A percentile compares a stretch with the other conserved stretches of the same genome.
These are phyloP conservation scores for Daldinia concentrica DNA, from an alignment of 495 filamentous ascomycete species.

Conservation along the genomic window DNA sequence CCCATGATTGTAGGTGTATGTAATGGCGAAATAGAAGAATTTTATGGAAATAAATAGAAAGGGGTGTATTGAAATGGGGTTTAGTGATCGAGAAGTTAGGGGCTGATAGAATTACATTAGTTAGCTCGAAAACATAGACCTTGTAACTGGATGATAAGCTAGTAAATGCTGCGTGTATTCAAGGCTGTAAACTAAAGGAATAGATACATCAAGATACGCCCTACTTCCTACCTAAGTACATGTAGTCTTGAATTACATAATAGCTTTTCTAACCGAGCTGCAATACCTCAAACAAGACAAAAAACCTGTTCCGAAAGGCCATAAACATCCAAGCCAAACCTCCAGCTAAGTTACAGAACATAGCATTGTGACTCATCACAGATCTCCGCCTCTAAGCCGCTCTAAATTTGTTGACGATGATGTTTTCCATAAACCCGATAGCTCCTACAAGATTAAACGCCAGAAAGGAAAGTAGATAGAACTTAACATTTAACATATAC, in stretches of 20 bases:
- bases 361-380: neutral
- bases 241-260: neutral
- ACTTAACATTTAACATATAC: slow-evolving; percentile 67
- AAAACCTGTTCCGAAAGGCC: neutral
- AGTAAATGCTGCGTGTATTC: neutral
- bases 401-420: neutral
- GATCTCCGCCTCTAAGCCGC: neutral
- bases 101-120: neutral
- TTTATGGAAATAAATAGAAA: neutral
- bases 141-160: neutral
- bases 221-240: neutral
- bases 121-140: neutral
- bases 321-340: neutral
- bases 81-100: neutral
- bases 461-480: neutral
- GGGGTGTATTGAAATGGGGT: too few relatives aligned
- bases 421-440: neutral
- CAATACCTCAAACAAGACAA: neutral
- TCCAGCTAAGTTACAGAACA: neutral
- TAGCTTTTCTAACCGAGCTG: neutral
- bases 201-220: neutral
- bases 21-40: neutral
- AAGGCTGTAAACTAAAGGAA: neutral
- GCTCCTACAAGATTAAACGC: neutral
- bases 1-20: neutral